Evolutionary conservation across 2,329 filamentous ascomycete genomes (phyloP).

Genomic region (Colletotrichum noveboracense): DNA sequence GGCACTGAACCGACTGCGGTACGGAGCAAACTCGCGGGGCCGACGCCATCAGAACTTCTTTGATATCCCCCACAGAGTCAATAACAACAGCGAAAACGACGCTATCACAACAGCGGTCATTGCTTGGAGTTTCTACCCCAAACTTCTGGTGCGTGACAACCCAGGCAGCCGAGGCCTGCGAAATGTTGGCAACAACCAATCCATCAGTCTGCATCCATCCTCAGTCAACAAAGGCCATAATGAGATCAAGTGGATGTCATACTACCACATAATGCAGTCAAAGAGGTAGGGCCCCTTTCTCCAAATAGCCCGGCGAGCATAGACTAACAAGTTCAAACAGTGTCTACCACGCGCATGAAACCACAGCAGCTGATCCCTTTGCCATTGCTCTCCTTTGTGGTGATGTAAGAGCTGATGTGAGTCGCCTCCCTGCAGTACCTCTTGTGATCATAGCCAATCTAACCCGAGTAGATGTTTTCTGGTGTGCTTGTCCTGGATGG

Average conservation of each 20-base stretch:
- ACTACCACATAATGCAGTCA: constrained; percentile 97
- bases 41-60: constrained; percentile 78
- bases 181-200: constrained; percentile 92
- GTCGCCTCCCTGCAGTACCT: constrained; percentile 25
- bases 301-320: neutral
- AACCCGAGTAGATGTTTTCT: constrained; percentile 72
- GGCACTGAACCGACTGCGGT: constrained; percentile 72
- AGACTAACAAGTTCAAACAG: constrained; percentile 41
- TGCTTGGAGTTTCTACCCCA: constrained; percentile 95
- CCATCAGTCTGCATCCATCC: constrained; percentile 83
- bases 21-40: constrained; percentile 52
- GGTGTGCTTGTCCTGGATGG: constrained; percentile 88
- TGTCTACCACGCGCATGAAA: constrained; percentile 90
- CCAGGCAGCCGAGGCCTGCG: constrained; percentile 76
- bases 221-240: constrained; percentile 82
- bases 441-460: neutral
- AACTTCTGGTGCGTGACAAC: constrained; percentile 81
- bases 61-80: constrained; percentile 76
- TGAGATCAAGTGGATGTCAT: constrained; percentile 83
- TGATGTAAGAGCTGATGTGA: constrained; percentile 84
- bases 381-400: constrained; percentile 85
- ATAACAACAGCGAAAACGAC: constrained; percentile 81
- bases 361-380: constrained; percentile 80
- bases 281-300: constrained; percentile 63
- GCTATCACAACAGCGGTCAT: constrained; percentile 80